Evolutionary conservation across 148 eudicot species (phyloP).

Genomic region (Bassia scoparia): DNA sequence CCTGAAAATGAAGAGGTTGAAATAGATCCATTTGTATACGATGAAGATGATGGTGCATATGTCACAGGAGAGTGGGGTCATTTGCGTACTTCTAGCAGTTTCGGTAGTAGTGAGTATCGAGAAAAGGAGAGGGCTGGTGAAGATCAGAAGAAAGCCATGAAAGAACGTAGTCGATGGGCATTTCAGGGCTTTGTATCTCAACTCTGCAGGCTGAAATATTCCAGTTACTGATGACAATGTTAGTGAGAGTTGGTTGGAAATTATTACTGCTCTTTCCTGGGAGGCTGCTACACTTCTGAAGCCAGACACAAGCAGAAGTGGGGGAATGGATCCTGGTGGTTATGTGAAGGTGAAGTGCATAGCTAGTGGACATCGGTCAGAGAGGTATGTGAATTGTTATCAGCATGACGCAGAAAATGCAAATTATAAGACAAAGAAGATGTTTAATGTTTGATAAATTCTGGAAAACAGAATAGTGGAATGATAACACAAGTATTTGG

Average conservation of each 20-base stretch:
- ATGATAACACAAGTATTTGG: too few species aligned
- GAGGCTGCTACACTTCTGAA: conserved; percentile 91
- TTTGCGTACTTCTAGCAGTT: conserved; percentile 57
- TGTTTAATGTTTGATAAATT: too few species aligned
- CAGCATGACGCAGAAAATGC: background rate
- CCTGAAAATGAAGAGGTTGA: conserved; percentile 96
- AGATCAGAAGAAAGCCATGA: conserved; percentile 75
- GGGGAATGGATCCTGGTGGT: conserved; percentile 98
- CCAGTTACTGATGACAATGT: conserved; percentile 61
- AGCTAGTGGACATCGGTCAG: conserved; percentile 72
- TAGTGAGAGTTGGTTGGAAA: conserved; percentile 84
- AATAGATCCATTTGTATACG: conserved; percentile 49
- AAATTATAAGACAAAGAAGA: background rate
- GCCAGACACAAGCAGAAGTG: conserved; percentile 91
- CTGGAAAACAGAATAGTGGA: too few species aligned
- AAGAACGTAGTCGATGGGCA: conserved; percentile 88
- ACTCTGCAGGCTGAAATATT: conserved; percentile 89
- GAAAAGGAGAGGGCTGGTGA: conserved; percentile 63
- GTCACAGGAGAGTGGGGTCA: conserved; percentile 72
- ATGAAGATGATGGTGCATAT: conserved; percentile 64
- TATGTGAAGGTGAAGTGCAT: conserved; percentile 95
- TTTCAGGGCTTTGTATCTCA: conserved; percentile 92
- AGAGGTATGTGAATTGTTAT: conserved; percentile 50
- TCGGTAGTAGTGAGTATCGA: conserved; percentile 59
- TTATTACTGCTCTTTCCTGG: conserved; percentile 85